Evolutionary conservation across 2,329 filamentous ascomycete species (phyloP).

Genomic region (Didymella arachidicola): DNA sequence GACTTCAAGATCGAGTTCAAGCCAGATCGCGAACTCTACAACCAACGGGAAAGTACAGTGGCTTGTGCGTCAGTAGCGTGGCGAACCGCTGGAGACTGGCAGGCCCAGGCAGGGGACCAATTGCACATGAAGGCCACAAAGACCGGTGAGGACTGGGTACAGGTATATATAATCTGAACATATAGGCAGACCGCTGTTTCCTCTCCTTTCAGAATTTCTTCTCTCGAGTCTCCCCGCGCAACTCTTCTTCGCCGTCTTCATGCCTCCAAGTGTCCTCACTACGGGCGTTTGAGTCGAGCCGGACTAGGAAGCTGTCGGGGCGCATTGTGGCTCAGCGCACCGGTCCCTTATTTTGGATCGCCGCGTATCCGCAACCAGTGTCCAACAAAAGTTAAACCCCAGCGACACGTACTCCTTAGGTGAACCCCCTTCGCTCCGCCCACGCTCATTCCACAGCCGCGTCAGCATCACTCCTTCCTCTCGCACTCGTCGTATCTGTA

Average conservation of each 20-base stretch:
- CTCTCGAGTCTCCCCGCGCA: background rate
- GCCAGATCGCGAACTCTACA: constrained; percentile 31
- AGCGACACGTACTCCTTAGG: constrained; percentile 20
- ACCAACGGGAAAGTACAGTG: constrained; percentile 40
- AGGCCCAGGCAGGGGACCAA: constrained; percentile 40
- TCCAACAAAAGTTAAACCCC: constrained; percentile 6
- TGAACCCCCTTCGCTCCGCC: constrained; percentile 17
- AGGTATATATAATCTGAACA: constrained; percentile 8
- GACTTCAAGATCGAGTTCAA: constrained; percentile 21
- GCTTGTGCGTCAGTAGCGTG: constrained; percentile 38
- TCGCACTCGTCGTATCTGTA: constrained; percentile 27
- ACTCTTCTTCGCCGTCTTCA: background rate
- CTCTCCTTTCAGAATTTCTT: background rate
- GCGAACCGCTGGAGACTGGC: constrained; percentile 33
- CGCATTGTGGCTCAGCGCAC: constrained; percentile 17
- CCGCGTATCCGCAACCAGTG: constrained; percentile 11
- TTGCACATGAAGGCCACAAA: constrained; percentile 12
- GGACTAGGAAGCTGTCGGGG: constrained; percentile 12
- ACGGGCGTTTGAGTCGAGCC: constrained; percentile 9
- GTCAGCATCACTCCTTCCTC: constrained; percentile 28
- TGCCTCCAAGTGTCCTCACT: constrained; percentile 11
- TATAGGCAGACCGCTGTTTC: constrained; percentile 14
- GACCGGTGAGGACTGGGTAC: constrained; percentile 15
- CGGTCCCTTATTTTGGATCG: constrained; percentile 16
- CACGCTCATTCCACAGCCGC: constrained; percentile 34